Conservation (phyloP, 495 filamentous ascomycete species). For the Hypoxylon crocopeplum region DNA sequence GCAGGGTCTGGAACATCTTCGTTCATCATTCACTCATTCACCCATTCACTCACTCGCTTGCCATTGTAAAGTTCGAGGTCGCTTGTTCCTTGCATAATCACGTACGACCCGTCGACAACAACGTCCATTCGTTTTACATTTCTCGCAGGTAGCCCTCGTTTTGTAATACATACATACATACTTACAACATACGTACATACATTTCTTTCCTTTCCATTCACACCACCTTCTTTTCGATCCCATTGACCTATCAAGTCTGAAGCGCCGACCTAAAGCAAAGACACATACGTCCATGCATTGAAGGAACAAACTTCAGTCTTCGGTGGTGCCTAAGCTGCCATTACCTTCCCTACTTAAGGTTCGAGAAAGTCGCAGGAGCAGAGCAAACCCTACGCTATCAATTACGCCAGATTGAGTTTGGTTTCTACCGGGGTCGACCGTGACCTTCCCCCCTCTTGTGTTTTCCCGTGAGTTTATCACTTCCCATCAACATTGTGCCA, state of each 20-base stretch:
- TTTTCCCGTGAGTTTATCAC: constrained; percentile 14
- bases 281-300: constrained; percentile 9
- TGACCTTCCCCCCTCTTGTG: neutral
- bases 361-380: constrained; percentile 17
- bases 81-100: constrained; percentile 32
- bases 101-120: constrained; percentile 22
- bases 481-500: neutral
- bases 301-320: constrained; percentile 8
- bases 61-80: constrained; percentile 19
- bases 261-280: neutral
- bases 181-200: constrained; percentile 4
- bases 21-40: constrained; percentile 10
- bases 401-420: neutral
- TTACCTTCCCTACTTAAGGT: neutral
- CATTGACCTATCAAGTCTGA: constrained; percentile 3
- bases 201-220: constrained; percentile 16
- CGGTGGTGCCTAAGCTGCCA: neutral
- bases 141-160: too few species aligned
- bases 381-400: too few species aligned
- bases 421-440: constrained; percentile 1
- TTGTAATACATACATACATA: neutral
- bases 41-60: too few species aligned
- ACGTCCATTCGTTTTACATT: constrained; percentile 24
- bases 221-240: constrained; percentile 14
- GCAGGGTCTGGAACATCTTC: constrained; percentile 24